phyloP scores from a whole-genome alignment of 2,329 filamentous ascomycete species.

The Ascochyta pisi region DNA sequence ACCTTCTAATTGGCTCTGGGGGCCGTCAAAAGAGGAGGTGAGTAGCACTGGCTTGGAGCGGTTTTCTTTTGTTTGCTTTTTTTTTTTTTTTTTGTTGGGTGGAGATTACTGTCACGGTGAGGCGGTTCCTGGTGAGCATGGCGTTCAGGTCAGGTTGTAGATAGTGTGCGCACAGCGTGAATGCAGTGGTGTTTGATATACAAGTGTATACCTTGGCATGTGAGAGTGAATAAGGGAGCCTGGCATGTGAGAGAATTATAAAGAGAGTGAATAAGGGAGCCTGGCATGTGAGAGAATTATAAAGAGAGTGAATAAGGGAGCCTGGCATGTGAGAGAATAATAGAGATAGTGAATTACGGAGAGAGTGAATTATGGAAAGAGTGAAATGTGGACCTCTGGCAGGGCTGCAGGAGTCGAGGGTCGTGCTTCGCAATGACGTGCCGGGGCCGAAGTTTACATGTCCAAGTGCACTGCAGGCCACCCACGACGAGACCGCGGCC shows the following conservation, averaged over 20 bases:
- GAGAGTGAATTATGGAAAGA: no score
- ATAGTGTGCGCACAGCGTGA: constrained; percentile 9
- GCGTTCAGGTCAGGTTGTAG: constrained; percentile 9
- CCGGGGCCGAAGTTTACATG: constrained; percentile 14
- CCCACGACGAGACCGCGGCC: background rate
- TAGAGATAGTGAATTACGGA: no score
- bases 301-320: no score
- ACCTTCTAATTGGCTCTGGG: constrained; percentile 11
- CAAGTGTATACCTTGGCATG: no score
- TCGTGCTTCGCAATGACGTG: constrained; percentile 15
- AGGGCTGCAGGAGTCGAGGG: constrained; percentile 15
- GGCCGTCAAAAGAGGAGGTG: constrained; percentile 7
- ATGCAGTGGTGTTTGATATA: background rate
- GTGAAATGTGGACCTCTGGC: constrained; percentile 9
- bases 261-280: background rate
- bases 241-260: no score
- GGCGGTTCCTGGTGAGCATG: constrained; percentile 2
- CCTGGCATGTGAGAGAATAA: no score
- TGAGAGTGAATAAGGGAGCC: no score
- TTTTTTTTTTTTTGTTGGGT: constrained; percentile 1
- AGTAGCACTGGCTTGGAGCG: constrained; percentile 1
- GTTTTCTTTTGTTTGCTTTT: constrained; percentile 15
- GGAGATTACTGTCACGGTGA: constrained; percentile 1
- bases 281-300: no score
- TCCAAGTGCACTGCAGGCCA: background rate